These are phyloP conservation scores for Podaxis mareebaensis DNA, from an alignment of 768 basidiomycete species.

Conservation along the genomic window DNA sequence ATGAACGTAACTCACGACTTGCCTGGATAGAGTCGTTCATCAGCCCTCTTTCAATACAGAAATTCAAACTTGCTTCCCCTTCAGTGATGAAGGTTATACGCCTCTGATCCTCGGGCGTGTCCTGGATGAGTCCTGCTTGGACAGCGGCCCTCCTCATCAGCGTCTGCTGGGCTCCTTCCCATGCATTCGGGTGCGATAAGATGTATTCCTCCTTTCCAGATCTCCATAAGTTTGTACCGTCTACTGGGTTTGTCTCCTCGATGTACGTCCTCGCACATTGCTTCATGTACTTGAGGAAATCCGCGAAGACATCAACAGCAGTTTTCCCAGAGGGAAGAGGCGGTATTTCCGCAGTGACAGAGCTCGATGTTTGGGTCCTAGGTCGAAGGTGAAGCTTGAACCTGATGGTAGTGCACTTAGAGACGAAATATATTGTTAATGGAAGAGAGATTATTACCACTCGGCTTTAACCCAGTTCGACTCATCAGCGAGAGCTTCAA, in stretches of 20 bases:
- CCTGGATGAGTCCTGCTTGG: slow-evolving; percentile 43
- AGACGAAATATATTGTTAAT: not conserved
- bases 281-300: slow-evolving; percentile 43
- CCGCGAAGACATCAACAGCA: slow-evolving; percentile 36
- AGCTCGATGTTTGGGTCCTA: slow-evolving; percentile 7
- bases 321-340: slow-evolving; percentile 36
- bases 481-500: slow-evolving; percentile 39
- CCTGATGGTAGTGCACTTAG: slow-evolving; percentile 22
- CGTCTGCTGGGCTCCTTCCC: slow-evolving; percentile 53
- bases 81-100: slow-evolving; percentile 52
- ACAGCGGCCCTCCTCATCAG: slow-evolving; percentile 49
- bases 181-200: slow-evolving; percentile 54
- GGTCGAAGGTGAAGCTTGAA: slow-evolving; percentile 29
- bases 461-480: slow-evolving; percentile 46
- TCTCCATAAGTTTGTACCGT: slow-evolving; percentile 29
- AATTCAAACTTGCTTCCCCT: slow-evolving; percentile 57
- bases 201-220: slow-evolving; percentile 36
- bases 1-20: not conserved
- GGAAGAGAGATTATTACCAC: slow-evolving; percentile 36
- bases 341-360: slow-evolving; percentile 16
- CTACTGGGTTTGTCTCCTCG: slow-evolving; percentile 36
- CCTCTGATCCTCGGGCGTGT: slow-evolving; percentile 29
- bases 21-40: slow-evolving; percentile 16
- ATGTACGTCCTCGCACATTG: slow-evolving; percentile 37
- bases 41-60: slow-evolving; percentile 31